Percentiles rank a stretch among this genome's conserved stretches.
Evolutionary conservation across 2,329 filamentous ascomycete species (phyloP).

Genomic region (Diplodia mutila): DNA sequence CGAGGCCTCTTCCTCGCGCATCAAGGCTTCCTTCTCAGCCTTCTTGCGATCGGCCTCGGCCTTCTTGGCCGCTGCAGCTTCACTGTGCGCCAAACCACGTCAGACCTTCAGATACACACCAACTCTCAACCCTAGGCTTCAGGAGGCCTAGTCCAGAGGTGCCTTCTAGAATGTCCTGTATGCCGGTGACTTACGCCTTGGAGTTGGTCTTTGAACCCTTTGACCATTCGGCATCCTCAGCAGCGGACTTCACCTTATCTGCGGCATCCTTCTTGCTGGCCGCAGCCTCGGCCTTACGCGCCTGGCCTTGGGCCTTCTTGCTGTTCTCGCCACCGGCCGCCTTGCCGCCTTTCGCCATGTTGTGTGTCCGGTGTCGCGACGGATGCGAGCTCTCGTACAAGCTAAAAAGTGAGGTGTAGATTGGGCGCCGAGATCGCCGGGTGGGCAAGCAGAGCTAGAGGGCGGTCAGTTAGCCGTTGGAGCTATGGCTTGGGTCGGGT

Average conservation of each 20-base stretch:
- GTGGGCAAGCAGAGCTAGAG: not conserved
- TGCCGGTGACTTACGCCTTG: slow-evolving; percentile 75
- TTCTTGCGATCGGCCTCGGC: slow-evolving; percentile 85
- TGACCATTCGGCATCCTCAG: slow-evolving; percentile 76
- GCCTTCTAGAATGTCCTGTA: not conserved
- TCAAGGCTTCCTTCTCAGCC: slow-evolving; percentile 82
- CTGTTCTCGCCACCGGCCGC: slow-evolving; percentile 66
- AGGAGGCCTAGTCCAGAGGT: not conserved
- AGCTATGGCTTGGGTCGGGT: not conserved
- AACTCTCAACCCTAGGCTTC: not conserved
- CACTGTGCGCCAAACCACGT: slow-evolving; percentile 56
- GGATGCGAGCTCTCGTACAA: not conserved
- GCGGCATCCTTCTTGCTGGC: slow-evolving; percentile 76
- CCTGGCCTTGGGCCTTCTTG: slow-evolving; percentile 89
- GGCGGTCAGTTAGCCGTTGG: not conserved
- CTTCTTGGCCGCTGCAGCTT: slow-evolving; percentile 81
- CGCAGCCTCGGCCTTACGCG: slow-evolving; percentile 87
- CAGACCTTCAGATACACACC: not conserved
- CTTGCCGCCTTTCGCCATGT: slow-evolving; percentile 63
- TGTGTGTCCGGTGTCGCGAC: slow-evolving; percentile 28
- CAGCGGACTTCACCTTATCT: slow-evolving; percentile 64
- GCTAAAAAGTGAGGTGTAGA: slow-evolving; percentile 1
- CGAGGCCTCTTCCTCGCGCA: slow-evolving; percentile 79
- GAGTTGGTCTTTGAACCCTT: slow-evolving; percentile 82
- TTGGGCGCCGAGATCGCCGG: slow-evolving; percentile 8